Percentiles rank a stretch among this genome's conserved stretches.
phyloP scores from a whole-genome alignment of 345 rosid genomes.

The Hirschfeldia incana region DNA sequence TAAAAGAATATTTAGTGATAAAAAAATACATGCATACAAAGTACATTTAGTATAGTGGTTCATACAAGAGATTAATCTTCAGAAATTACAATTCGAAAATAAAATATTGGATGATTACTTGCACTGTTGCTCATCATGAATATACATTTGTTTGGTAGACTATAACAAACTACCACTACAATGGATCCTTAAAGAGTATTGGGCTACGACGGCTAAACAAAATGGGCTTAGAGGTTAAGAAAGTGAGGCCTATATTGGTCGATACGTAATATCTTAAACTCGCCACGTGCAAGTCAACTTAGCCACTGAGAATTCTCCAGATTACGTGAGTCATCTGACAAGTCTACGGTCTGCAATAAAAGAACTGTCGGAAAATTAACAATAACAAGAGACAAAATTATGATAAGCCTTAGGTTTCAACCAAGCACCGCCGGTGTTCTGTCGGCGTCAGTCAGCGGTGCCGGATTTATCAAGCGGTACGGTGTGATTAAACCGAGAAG shows the following conservation, averaged over 20 bases:
- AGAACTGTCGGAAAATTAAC: not conserved
- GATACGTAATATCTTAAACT: not conserved
- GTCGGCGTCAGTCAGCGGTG: conserved; percentile 49
- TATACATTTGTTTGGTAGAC: too few relatives aligned
- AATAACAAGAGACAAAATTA: conserved; percentile 2
- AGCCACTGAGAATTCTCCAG: conserved; percentile 20
- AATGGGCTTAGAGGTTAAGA: conserved; percentile 4
- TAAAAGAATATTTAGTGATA: too few relatives aligned
- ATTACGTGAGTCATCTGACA: conserved; percentile 4
- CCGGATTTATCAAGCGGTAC: conserved; percentile 36
- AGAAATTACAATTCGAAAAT: too few relatives aligned
- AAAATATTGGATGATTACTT: too few relatives aligned
- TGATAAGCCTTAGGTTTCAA: conserved; percentile 58
- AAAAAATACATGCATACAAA: too few relatives aligned
- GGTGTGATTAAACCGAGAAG: conserved; percentile 19
- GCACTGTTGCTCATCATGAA: too few relatives aligned
- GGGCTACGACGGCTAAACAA: not conserved
- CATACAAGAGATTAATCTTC: too few relatives aligned
- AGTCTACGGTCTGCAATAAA: not conserved
- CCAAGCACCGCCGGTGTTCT: conserved; percentile 49
- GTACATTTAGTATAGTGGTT: too few relatives aligned
- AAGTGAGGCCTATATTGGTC: conserved; percentile 13
- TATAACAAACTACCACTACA: too few relatives aligned
- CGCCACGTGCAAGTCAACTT: conserved; percentile 31
- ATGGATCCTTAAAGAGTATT: not conserved